Base-by-base conservation (phyloP, 139 green algal genomes). In the Chlorella sp. region DNA sequence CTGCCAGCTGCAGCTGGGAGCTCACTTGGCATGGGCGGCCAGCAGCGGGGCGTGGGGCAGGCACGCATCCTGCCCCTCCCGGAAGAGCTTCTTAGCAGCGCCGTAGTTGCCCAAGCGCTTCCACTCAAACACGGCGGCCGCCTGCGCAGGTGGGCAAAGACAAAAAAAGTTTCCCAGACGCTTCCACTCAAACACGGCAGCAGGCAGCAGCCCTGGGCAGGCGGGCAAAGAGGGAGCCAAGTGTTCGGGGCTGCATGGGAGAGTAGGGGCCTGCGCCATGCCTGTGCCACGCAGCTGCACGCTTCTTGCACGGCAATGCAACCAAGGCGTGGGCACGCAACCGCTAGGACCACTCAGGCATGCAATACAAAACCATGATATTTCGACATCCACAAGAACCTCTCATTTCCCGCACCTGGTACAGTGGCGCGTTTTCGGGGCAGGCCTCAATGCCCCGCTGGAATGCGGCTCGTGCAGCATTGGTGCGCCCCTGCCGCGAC, bases 101-200 rank as follows among this genome's bases (percentile, higher is more conserved):
- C 58, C 30, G 32, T 78, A 89, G 70, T 87, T 76, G 36, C 93
- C 93, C n/a, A 83, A 65, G 13, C 51, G 51, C 67, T 79, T 73
- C 92, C 91, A 95, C 73, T 94, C 87, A 60, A 60, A 60, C 51
- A 60, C 51, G 13, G 51, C 51, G 24, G 51, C 51, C 51, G 51
- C 51, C 51, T 60, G 46, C 7, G 46, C 7, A 17, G 46, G 11
- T 11, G 11, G 11, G 46, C 8, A 54, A 7, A 11, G 46, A 11
- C 8, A 54, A 11, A 54, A n/a, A n/a, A n/a, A 89, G 70, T 87
- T 76, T 32, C 93, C 93, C n/a, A 83, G 70, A 2, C 51, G 51
- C 67, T 79, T 73, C 92, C 91, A 95, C 73, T 94, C 87, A 60
- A 60, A 16, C 51, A 60, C 13, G 51, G 14, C 51, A 16, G 51